Evolutionary conservation across 169 alveolate species (phyloP).

Genomic region (Plasmodium blacklocki): DNA sequence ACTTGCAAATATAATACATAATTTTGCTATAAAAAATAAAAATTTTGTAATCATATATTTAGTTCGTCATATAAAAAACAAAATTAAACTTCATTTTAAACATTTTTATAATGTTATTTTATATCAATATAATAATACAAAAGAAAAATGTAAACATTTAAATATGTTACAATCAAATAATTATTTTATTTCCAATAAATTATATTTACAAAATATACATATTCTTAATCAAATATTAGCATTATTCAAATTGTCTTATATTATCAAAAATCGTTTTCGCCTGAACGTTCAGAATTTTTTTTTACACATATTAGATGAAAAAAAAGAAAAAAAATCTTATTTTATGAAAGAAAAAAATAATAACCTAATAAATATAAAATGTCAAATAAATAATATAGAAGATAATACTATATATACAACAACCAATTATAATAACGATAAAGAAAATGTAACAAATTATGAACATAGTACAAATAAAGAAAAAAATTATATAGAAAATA

Average conservation of each 20-base stretch:
- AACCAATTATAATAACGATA: neutral
- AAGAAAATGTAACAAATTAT: constrained; percentile 8
- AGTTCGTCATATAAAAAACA: constrained; percentile 43
- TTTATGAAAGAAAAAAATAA: neutral
- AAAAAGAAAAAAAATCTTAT: neutral
- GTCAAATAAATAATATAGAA: neutral
- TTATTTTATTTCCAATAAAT: too few relatives aligned
- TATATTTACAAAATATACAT: too few relatives aligned
- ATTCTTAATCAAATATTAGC: too few relatives aligned
- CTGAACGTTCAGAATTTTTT: too few relatives aligned
- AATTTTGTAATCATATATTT: constrained; percentile 15
- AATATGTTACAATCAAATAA: too few relatives aligned
- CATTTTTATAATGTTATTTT: constrained; percentile 26
- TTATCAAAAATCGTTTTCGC: too few relatives aligned
- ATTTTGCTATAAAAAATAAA: constrained; percentile 25
- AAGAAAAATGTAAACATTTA: too few relatives aligned
- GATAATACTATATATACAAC: neutral
- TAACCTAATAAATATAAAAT: neutral
- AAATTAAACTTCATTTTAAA: constrained; percentile 11
- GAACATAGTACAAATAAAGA: neutral
- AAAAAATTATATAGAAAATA: too few relatives aligned
- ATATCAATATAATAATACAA: too few relatives aligned
- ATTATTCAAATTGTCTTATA: too few relatives aligned
- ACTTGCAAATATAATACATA: constrained; percentile 16
- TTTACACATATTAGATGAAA: neutral